These are phyloP conservation scores for Acacia pycnantha DNA, from an alignment of 331 rosid species.

Conservation along the genomic window DNA sequence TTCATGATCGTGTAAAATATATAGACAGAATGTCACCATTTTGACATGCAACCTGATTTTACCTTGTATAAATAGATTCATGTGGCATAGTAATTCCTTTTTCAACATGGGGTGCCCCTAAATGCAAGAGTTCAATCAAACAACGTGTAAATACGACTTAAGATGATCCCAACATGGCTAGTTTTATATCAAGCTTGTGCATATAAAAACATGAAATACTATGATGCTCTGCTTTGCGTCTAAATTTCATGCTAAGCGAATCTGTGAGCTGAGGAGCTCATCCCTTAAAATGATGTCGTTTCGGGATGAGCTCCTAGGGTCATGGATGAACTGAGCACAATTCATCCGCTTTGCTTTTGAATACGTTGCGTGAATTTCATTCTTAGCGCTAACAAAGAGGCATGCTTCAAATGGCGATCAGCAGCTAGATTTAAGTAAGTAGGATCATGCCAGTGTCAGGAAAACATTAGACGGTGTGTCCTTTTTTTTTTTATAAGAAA, in stretches of 20 bases:
- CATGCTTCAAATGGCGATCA: no score
- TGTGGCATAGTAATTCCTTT: conserved; percentile 13
- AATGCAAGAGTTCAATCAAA: conserved; percentile 9
- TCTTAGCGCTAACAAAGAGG: no score
- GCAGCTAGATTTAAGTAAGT: no score
- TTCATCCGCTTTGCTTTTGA: background rate
- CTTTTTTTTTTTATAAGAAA: background rate
- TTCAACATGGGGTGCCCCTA: background rate
- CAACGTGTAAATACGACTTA: no score
- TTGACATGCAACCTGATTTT: conserved; percentile 22
- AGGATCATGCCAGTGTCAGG: background rate
- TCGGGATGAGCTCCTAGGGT: no score
- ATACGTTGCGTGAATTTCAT: background rate
- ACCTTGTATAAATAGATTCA: conserved; percentile 29
- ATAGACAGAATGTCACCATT: conserved; percentile 14
- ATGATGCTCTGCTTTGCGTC: no score
- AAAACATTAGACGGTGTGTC: background rate
- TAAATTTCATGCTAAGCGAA: no score
- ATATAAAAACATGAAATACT: background rate
- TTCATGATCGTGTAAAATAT: conserved; percentile 26
- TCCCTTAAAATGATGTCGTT: no score
- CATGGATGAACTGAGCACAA: no score
- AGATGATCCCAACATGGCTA: background rate
- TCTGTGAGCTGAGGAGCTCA: no score
- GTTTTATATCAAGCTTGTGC: background rate